Evolutionary conservation across 768 basidiomycete species (phyloP), one percentile per base, ranked within the genome.

Genomic region (Collybiopsis confluens): DNA sequence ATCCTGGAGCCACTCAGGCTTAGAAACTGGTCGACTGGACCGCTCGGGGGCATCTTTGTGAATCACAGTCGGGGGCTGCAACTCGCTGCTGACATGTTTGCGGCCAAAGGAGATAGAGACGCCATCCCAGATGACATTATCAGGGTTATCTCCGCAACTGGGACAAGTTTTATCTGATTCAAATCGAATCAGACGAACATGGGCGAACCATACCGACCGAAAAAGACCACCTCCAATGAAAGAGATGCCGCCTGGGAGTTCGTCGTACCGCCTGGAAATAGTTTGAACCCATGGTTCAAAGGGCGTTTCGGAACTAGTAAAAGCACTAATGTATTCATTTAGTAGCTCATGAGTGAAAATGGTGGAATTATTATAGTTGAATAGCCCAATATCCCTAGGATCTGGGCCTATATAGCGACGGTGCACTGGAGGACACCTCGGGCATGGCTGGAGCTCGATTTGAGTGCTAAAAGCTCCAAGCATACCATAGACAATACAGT

Each of bases 301-400:
- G 1, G 70, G 71, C 0, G 65, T 71, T 56, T 73, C 69, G 1
- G 72, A 72, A 9, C 65, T 51, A 11, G 66, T 69, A 46, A 56
- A 72, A 0, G 57, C 55, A 24, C 56, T 61, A 1, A 68, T 71
- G 43, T 70, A 73, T 35, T 68, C 66, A 26, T 73, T 64, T 2
- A 73, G 57, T 3, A 72, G 55, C 13, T 69, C 62, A 41, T 71
- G 68, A 1, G 69, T 56, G 47, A 72, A 63, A 3, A 71, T 33
- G 3, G 56, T 45, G 2, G 38, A 48, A 56, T 72, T 71, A 40
- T 73, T 70, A 35, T 59, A 63, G 54, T 73, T 73, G 55, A 73
- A 70, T 1, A 72, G 9, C 1, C 70, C 69, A 9, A 60, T 11
- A 2, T 59, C 48, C 6, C 54, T 18, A 9, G 59, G 57, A 27